phyloP scores from a whole-genome alignment of 2,329 filamentous ascomycete genomes.

The Colletotrichum lentis region DNA sequence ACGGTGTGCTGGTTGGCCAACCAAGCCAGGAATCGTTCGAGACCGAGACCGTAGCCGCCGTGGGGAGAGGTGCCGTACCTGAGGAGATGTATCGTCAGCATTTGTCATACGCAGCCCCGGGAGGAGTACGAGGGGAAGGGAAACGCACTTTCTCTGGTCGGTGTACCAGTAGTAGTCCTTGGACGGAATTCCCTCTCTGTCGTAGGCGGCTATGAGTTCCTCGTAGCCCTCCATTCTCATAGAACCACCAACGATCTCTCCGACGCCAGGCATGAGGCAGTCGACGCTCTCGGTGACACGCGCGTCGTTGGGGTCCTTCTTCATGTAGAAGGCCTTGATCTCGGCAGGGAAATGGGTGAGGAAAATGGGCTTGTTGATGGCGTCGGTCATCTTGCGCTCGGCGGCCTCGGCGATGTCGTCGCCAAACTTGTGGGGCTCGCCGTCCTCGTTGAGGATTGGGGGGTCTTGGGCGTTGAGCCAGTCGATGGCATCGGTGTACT shows the following conservation, averaged over 20 bases:
- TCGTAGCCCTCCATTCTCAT: constrained; percentile 96
- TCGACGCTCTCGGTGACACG: constrained; percentile 95
- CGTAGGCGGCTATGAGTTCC: constrained; percentile 87
- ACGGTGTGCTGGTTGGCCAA: constrained; percentile 71
- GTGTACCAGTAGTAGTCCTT: constrained; percentile 98
- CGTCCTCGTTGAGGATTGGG: constrained; percentile 89
- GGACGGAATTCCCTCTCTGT: constrained; percentile 84
- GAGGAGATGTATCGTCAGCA: constrained; percentile 15
- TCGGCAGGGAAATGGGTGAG: constrained; percentile 95
- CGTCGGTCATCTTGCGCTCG: constrained; percentile 96
- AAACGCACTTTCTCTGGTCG: constrained; percentile 87
- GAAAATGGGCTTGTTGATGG: constrained; percentile 94
- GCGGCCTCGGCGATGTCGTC: constrained; percentile 98
- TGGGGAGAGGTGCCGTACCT: constrained; percentile 93
- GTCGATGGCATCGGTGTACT: constrained; percentile 90
- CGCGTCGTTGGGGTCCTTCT: constrained; percentile 79
- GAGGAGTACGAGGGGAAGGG: constrained; percentile 1
- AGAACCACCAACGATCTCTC: constrained; percentile 93
- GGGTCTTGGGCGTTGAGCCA: constrained; percentile 88
- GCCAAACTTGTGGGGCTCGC: constrained; percentile 87
- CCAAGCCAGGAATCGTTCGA: constrained; percentile 79
- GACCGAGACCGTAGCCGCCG: constrained; percentile 90
- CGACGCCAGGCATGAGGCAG: constrained; percentile 85
- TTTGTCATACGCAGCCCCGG: background rate
- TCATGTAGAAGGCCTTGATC: constrained; percentile 99